These are phyloP conservation scores for Sporothrix globosa DNA, from an alignment of 2,329 filamentous ascomycete genomes.

Conservation along the genomic window DNA sequence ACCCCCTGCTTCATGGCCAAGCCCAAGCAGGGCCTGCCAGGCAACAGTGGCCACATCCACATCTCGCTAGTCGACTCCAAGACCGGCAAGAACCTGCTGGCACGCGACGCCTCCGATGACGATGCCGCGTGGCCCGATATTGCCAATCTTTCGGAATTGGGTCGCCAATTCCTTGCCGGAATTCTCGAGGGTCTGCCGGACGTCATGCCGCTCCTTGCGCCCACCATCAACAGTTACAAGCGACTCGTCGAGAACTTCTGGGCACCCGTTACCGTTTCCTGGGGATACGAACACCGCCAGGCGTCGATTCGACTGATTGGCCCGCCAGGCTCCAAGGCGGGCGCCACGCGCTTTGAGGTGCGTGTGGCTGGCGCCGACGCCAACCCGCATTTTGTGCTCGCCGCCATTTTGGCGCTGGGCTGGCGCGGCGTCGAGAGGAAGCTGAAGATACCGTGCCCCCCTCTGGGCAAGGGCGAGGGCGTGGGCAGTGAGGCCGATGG, in stretches of 20 bases:
- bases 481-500: conserved; percentile 72
- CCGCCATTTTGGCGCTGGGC: conserved; percentile 83
- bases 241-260: conserved; percentile 98
- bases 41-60: conserved; percentile 96
- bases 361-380: conserved; percentile 93
- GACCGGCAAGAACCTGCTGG: conserved; percentile 79
- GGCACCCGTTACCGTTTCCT: conserved; percentile 96
- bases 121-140: conserved; percentile 75
- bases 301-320: conserved; percentile 89
- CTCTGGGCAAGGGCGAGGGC: conserved; percentile 81
- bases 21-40: conserved; percentile 84
- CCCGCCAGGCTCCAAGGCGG: conserved; percentile 80
- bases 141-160: conserved; percentile 79
- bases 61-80: conserved; percentile 82
- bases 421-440: conserved; percentile 94
- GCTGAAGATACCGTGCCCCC: conserved; percentile 77
- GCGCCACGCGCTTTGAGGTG: conserved; percentile 89
- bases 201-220: conserved; percentile 92
- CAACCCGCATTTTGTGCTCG: conserved; percentile 84
- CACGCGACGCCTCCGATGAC: conserved; percentile 70
- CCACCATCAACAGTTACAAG: conserved; percentile 98
- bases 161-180: conserved; percentile 90
- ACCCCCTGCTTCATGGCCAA: conserved; percentile 99
- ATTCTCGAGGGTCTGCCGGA: conserved; percentile 86
- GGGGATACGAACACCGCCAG: conserved; percentile 93